Evolutionary conservation across 495 filamentous ascomycete species (phyloP), one percentile per base, ranked within the genome.

Genomic region (Penicillium chermesinum): DNA sequence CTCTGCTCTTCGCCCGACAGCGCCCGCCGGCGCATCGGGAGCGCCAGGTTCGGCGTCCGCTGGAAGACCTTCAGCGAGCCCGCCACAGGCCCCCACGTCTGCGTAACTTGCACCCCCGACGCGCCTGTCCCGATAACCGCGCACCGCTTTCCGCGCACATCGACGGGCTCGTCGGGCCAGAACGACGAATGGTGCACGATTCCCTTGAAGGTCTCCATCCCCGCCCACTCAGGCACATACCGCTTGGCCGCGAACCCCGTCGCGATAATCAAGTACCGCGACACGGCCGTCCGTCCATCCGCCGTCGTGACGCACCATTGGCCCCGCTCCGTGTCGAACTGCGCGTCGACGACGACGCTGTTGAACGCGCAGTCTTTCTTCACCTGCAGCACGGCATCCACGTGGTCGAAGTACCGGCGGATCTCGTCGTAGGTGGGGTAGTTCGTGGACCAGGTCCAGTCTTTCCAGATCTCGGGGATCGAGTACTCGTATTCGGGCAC

Each of bases 91-190:
- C 62, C 76, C 52, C 57, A 61, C 18, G 71, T 72, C 45, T 83
- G 79, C 1, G 68, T 65, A 33, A 81, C 64, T 48, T 86, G 82
- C 0, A 84, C 73, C 0, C 79, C 81, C 0, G 76, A 70, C 0
- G 79, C 73, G 7, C 82, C 82, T 0, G 82, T 84, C 9, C 82
- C 82, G 19, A 86, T 75, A 19, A 84, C 64, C 4, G 74, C 78
- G 25, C 69, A 63, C 7, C 68, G 64, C 57, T 83, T 82, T 37
- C 67, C 66, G n/a, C 56, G 56, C 5, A 82, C 58, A 49, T 78
- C 63, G 32, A 80, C 61, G 13, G 61, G 58, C 4, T 72, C 59
- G n/a, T 76, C 66, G 0, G 81, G 81, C 82, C 82, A 86, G 59
- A 76, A 72, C 2, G 78, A 75, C 0, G 80, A 73, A 47, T 85